Conservation (phyloP, 768 basidiomycete genomes). For the Lactarius pseudohatsudake region DNA sequence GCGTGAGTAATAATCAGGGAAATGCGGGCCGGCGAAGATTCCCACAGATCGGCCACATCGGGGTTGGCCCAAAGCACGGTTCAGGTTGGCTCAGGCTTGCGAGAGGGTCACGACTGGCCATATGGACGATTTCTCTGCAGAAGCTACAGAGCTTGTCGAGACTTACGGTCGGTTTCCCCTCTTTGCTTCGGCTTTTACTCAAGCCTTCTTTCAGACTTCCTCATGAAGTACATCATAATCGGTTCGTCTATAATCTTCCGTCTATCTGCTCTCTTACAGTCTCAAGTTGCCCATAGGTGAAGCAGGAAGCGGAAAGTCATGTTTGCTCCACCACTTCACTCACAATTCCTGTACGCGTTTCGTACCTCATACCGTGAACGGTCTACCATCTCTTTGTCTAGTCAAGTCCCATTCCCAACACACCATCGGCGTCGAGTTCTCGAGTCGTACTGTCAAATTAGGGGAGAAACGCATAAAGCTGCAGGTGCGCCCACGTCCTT, state of each 20-base stretch:
- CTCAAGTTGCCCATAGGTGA: conserved; percentile 58
- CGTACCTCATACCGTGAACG: conserved; percentile 2
- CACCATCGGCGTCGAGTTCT: conserved; percentile 98
- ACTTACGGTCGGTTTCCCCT: conserved; percentile 68
- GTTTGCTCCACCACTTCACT: conserved; percentile 93
- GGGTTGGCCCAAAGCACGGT: neutral
- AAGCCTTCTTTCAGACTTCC: conserved; percentile 65
- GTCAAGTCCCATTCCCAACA: conserved; percentile 97
- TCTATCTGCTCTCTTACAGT: conserved; percentile 14
- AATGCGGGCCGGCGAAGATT: neutral
- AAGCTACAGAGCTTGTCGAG: conserved; percentile 90
- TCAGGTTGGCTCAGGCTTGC: neutral
- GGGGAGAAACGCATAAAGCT: conserved; percentile 95
- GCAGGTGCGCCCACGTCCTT: conserved; percentile 56
- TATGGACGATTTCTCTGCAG: conserved; percentile 65
- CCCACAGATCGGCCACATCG: conserved; percentile 4
- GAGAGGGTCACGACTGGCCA: conserved; percentile 25
- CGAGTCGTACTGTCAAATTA: conserved; percentile 87
- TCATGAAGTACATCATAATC: conserved; percentile 98
- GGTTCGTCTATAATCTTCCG: conserved; percentile 48
- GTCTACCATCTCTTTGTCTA: conserved; percentile 36
- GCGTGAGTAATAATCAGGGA: neutral
- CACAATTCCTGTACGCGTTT: conserved; percentile 83
- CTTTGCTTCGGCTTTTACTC: neutral
- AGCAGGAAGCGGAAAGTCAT: conserved; percentile 96